phyloP scores from a whole-genome alignment of 1,139 yeast genomes.

The Magnusiomyces tetraspermus region DNA sequence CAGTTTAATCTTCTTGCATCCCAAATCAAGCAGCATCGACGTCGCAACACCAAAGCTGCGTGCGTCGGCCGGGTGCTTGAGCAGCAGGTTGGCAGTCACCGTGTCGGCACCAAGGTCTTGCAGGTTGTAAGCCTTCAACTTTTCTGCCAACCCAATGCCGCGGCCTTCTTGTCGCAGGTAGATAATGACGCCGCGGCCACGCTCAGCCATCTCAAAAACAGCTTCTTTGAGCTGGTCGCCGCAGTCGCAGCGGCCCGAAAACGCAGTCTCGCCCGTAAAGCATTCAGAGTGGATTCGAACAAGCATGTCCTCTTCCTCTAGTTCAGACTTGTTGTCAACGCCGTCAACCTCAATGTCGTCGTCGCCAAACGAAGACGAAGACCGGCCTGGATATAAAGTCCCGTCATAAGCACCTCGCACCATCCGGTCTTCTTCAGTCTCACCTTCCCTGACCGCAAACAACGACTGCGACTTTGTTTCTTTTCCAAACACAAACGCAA shows the following conservation, averaged over 20 bases:
- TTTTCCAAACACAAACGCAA: conserved; percentile 95
- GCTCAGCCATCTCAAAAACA: conserved; percentile 78
- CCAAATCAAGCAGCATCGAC: conserved; percentile 79
- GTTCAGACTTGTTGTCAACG: neutral
- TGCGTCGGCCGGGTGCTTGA: conserved; percentile 95
- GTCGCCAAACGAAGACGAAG: conserved; percentile 35
- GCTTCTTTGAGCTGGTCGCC: conserved; percentile 99
- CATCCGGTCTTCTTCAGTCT: conserved; percentile 88
- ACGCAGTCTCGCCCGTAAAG: conserved; percentile 97
- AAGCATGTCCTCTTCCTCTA: conserved; percentile 36
- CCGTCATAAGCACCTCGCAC: conserved; percentile 98
- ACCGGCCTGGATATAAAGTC: conserved; percentile 74
- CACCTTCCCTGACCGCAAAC: conserved; percentile 52
- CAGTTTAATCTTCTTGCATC: conserved; percentile 59
- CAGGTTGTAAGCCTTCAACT: conserved; percentile 89
- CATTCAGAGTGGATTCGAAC: conserved; percentile 93
- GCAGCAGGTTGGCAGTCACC: conserved; percentile 84
- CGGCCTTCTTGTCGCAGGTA: conserved; percentile 97
- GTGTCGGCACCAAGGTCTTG: conserved; percentile 99
- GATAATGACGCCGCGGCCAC: conserved; percentile 88
- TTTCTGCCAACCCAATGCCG: conserved; percentile 95
- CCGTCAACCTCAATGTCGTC: neutral
- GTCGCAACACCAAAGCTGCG: conserved; percentile 90
- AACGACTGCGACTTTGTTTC: conserved; percentile 71
- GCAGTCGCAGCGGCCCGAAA: conserved; percentile 98